Base-by-base conservation (phyloP, 345 rosid genomes). In the Trapa bicornis region DNA sequence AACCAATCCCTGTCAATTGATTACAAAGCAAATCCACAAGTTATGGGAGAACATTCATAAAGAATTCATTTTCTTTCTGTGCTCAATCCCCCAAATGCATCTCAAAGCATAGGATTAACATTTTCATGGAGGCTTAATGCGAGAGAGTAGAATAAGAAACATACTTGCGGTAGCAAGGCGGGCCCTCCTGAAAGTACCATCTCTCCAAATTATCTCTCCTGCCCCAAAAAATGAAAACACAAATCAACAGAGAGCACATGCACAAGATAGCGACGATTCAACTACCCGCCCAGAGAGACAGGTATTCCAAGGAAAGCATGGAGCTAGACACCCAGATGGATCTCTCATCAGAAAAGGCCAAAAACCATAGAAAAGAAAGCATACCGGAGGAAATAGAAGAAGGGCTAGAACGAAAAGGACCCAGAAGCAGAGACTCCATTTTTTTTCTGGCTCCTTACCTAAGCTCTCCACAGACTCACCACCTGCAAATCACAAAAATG, bases 381-480 rank as follows among this genome's bases (percentile, higher is more conserved):
- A 47, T 73, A 92, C 92, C 92, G 58, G 79, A 66, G 54, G 77
- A 45, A 16, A 80, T 63, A 12, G 73, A 68, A 72, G 73, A 68
- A 72, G 43, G 43, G 43, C 43, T 41, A 3, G 74, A 70, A 61
- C 79, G 57, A 36, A 61, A 72, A 60, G 74, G 71, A 52, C 72
- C 79, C 68, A 65, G 76, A 77, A 82, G 78, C 65, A 82, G 66
- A 77, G 94, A 77, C 80, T 79, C 89, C 97, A 91, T 91, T 47
- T 60, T 65, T 91, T 47, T 60, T 65, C 41, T 41, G 43, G 43
- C 43, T 41, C 43, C 43, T 35, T 10, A 35, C 56, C 3, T 48
- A 6, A n/a, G 33, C 22, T 32, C 64, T 41, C 32, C 64, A 11
- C 48, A 45, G 48, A 45, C 48, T 45, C 48, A 2, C 48, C 48